Conservation (phyloP, 352 stramenopile genomes). For the Thraustochytrium striatum region DNA sequence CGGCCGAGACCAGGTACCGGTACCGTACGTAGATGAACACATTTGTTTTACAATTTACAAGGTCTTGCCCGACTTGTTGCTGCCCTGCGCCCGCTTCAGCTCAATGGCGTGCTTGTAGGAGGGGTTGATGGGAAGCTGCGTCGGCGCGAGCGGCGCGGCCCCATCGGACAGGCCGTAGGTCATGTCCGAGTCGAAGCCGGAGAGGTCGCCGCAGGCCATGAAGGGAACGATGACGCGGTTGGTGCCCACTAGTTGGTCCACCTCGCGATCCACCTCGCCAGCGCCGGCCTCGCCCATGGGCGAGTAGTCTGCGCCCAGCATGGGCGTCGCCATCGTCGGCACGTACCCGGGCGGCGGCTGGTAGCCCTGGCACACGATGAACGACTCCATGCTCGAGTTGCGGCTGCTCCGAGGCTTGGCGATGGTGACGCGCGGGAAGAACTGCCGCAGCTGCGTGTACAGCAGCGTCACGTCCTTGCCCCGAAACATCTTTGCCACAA, state of each 20-base stretch:
- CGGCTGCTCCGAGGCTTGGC: slow-evolving; percentile 94
- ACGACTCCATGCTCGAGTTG: slow-evolving; percentile 89
- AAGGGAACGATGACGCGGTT: slow-evolving; percentile 76
- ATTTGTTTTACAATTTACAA: no score
- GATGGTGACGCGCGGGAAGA: slow-evolving; percentile 91
- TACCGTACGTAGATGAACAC: no score
- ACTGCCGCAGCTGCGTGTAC: slow-evolving; percentile 87
- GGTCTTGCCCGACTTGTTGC: no score
- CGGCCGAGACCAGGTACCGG: no score
- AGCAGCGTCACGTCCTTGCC: slow-evolving; percentile 91
- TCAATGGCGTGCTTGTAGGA: slow-evolving; percentile 43
- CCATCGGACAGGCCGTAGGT: slow-evolving; percentile 52
- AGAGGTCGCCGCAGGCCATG: slow-evolving; percentile 83
- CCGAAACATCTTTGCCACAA: slow-evolving; percentile 99
- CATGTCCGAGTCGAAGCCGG: slow-evolving; percentile 74
- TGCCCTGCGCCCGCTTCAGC: no score
- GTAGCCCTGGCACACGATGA: slow-evolving; percentile 93
- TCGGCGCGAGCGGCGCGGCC: slow-evolving; percentile 12
- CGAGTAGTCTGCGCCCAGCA: slow-evolving; percentile 25
- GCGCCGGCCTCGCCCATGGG: neutral
- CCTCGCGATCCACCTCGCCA: slow-evolving; percentile 60
- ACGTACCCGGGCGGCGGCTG: slow-evolving; percentile 68
- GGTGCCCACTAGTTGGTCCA: slow-evolving; percentile 56
- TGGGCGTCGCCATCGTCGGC: slow-evolving; percentile 66
- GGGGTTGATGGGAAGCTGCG: slow-evolving; percentile 47